phyloP scores from a whole-genome alignment of 805 yeast species.

The Scheffersomyces ergatensis region DNA sequence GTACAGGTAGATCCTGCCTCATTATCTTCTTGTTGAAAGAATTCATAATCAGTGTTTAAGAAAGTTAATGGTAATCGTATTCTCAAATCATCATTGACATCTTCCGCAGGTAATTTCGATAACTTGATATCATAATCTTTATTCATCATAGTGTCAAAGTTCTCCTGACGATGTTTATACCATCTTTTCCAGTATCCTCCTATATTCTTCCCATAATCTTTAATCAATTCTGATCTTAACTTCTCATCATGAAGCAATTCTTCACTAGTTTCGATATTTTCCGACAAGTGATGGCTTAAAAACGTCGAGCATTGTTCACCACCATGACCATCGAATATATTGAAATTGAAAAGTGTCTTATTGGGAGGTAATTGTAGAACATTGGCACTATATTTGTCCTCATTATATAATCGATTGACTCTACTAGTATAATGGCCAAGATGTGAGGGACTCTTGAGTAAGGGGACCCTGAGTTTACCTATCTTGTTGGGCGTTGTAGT shows the following conservation, averaged over 20 bases:
- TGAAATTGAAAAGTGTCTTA: conserved; percentile 53
- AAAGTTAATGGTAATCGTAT: conserved; percentile 63
- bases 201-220: conserved; percentile 54
- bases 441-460: conserved; percentile 64
- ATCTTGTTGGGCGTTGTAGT: conserved; percentile 8
- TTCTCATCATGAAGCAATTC: conserved; percentile 24
- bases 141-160: conserved; percentile 22
- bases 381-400: conserved; percentile 73
- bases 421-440: conserved; percentile 80
- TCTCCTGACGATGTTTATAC: conserved; percentile 45
- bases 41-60: conserved; percentile 63
- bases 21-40: conserved; percentile 38
- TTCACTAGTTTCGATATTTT: conserved; percentile 47
- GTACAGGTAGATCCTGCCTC: conserved; percentile 74
- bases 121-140: conserved; percentile 14
- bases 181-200: conserved; percentile 89
- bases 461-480: conserved; percentile 48
- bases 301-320: conserved; percentile 72
- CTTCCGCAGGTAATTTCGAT: conserved; percentile 9
- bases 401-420: conserved; percentile 74
- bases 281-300: conserved; percentile 52
- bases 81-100: conserved; percentile 50
- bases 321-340: conserved; percentile 94
- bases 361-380: conserved; percentile 40
- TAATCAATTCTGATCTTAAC: conserved; percentile 40